Base-by-base conservation (phyloP, 129 eudicot genomes). In the Ambrosia trifida region DNA sequence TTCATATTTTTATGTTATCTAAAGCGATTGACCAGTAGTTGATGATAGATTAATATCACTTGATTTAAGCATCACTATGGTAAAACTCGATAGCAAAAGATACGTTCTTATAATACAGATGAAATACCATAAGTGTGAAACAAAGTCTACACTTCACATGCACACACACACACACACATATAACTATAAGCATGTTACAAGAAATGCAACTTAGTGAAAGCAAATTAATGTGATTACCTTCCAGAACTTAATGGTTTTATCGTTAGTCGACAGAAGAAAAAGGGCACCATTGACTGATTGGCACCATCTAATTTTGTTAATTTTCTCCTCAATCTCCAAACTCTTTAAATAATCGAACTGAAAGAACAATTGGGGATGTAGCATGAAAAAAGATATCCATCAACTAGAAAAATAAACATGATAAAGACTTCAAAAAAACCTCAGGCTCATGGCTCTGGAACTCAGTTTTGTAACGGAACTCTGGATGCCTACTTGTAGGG, bases 341-440 rank as follows among this genome's bases (percentile, higher is more conserved):
- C 99, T 95, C 95, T 95, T 95, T 69, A 95, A 95, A 78, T 95
- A 95, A 79, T 95, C 99, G 90, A 95, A 95, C 99, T 95, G 97
- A 79, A 79, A 53, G 64, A 61, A 73, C 54, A 68, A 57, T 60
- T 38, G 43, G 66, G 69, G 11, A 61, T n/a, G 64, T 49, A 72
- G 36, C 70, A 67, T 49, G 66, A 57, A 54, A 41, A 62, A 66
- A 60, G 32, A 24, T 68, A 20, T 53, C 38, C 40, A 77, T 71
- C 57, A 38, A 66, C 40, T 70, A 62, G 49, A 19, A 46, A n/a
- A 76, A 40, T 20, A 49, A 3, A 77, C 69, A 41, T 35, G 38
- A 74, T 36, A 56, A 32, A 50, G 19, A 40, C 14, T 66, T 76
- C 69, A 69, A 60, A 69, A 40, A 53, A 81, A 95, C 99, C 99